Base-by-base conservation (phyloP, 306 rosid genomes). In the Corylus americana region DNA sequence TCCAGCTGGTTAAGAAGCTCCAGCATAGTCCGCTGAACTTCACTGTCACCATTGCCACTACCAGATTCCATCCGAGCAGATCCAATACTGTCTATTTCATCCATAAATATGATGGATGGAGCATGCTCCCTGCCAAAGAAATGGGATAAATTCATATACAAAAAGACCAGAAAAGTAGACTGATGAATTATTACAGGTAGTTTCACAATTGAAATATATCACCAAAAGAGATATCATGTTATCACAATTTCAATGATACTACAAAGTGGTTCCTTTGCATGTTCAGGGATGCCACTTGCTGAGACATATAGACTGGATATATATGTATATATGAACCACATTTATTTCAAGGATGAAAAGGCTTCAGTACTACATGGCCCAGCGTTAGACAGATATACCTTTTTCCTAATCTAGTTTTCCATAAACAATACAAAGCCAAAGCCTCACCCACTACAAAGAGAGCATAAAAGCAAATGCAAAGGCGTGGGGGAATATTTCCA, bases 21-120 rank as follows among this genome's bases (percentile, higher is more conserved):
- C 79, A 96, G 87, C 99, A 96, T 96, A 68, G 99, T 96, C 11
- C 99, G 92, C 76, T 96, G 99, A 67, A 96, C 99, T 86, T 96
- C 99, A 78, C 99, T 96, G 67, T 96, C 99, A 72, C 99, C 99
- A 81, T 96, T 96, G 63, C 99, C 99, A 85, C 99, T 96, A 61
- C 99, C 99, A 81, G 99, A 96, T 83, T 96, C 99, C 99, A 96
- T 96, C 55, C 99, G 91, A 73, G 99, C 97, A 83, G 99, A 96
- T 72, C 99, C 99, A 78, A 96, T 96, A 59, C 99, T 96, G 80
- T 96, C 99, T 8, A 96, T 96, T 87, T 96, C 99, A 72, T 96
- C 99, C 99, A 96, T 96, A 80, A 96, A 96, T 78, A 96, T 96
- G 69, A 96, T 96, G 22, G 99, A 96, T 54, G 99, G 99, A 16